Base-by-base conservation (phyloP, 768 basidiomycete species). In the Kwoniella botswanensis region DNA sequence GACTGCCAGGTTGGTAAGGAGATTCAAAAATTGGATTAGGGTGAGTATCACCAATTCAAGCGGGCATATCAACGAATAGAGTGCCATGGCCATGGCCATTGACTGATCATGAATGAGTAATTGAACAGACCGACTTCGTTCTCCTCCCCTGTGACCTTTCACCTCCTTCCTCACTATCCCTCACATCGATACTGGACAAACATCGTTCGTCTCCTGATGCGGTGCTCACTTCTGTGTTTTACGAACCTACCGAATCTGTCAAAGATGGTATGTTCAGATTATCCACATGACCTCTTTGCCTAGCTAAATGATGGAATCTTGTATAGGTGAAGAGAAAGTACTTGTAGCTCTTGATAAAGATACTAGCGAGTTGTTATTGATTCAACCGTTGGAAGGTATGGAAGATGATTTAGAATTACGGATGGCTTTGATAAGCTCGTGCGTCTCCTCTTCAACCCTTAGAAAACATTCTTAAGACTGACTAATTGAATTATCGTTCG, bases 131-230 rank as follows among this genome's bases (percentile, higher is more conserved):
- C 70, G 95, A 97, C 82, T 95, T 97, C 82, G 88, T 97, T 52
- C 83, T 98, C 24, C 87, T 98, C 1, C 91, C 95, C 7, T 97
- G 94, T 79, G 95, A 98, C 82, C 92, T 97, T 61, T 87, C 94
- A 22, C 90, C 94, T 10, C 91, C 94, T 0, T 85, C 90, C 0
- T 85, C 88, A 0, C 86, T 97, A n/a, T 86, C 90, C 5, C 87
- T 98, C 7, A 87, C 87, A 41, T 85, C 84, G 0, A 84, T 97
- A 1, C 85, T 97, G 55, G 89, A 98, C 83, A 91, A 90, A 78
- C 95, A 94, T 82, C 89, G 95, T 42, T 67, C 77, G 9, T 65
- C 68, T 12, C 75, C 77, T 17, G 72, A 76, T 29, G 71, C 78
- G 0, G 75, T 82, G 12, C 70, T 84, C 13, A 84, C 84, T 15